Conservation (phyloP, 129 eudicot genomes). For the Escallonia rubra region DNA sequence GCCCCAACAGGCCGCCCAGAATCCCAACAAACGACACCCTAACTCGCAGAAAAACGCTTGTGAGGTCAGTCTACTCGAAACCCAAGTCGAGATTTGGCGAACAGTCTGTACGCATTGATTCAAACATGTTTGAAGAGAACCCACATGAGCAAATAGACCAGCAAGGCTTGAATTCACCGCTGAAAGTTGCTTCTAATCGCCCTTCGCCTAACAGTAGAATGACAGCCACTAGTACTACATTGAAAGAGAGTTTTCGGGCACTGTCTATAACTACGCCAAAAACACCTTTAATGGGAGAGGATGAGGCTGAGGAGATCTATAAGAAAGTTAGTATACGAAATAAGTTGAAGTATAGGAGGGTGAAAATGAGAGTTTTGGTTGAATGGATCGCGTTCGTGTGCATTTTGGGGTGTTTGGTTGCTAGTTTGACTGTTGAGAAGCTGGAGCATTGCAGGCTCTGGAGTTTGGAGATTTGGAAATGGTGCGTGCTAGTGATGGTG, state of each 20-base stretch:
- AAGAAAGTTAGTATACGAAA: conserved; percentile 54
- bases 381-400: conserved; percentile 59
- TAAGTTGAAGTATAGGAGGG: conserved; percentile 45
- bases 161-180: conserved; percentile 33
- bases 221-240: conserved; percentile 16
- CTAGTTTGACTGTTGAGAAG: conserved; percentile 52
- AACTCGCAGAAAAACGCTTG: conserved; percentile 45
- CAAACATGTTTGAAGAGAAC: conserved; percentile 42
- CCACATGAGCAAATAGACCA: conserved; percentile 23
- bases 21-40: conserved; percentile 52
- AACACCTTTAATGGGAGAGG: conserved; percentile 55
- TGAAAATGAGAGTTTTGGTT: conserved; percentile 46
- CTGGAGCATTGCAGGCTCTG: conserved; percentile 24
- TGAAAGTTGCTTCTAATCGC: conserved; percentile 22
- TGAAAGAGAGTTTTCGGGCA: conserved; percentile 16
- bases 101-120: conserved; percentile 47
- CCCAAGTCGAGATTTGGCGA: conserved; percentile 93
- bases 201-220: conserved; percentile 32
- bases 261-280: conserved; percentile 40
- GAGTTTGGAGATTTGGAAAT: conserved; percentile 70
- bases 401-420: conserved; percentile 47
- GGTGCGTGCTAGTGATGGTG: conserved; percentile 65
- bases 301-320: conserved; percentile 75
- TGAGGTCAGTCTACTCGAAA: conserved; percentile 52
- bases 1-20: conserved; percentile 67